Evolutionary conservation across 164 flowering plant species (phyloP), one percentile per base, ranked within the genome.

Genomic region (Akebia trifoliata): DNA sequence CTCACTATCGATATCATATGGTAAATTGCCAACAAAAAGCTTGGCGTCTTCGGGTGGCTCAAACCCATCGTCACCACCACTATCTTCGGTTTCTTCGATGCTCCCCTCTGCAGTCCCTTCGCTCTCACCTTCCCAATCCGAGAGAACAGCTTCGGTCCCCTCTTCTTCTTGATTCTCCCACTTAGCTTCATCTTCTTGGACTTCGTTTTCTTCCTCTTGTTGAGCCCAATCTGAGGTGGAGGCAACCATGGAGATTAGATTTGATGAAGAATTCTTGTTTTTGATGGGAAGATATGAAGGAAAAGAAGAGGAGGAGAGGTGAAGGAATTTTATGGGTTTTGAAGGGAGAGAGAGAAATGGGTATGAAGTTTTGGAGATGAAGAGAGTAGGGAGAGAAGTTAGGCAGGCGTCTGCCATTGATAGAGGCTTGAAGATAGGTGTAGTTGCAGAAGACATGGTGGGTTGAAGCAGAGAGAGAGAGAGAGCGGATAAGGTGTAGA

Each of bases 151-250:
- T 53, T 66, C 60, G 6, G 39, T 47, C 29, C 54, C 74, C 60
- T 56, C 65, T 11, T 11, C 48, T 29, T 50, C 74, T 52, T 59
- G 57, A 49, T 57, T 63, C 55, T 50, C 72, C 65, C 63, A 58
- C 12, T 43, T 36, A 14, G 57, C 43, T 18, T 24, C 71, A 34
- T 38, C 69, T 14, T 62, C 74, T 10, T 26, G 68, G 1, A 53
- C 57, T 34, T 67, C 71, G 51, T 43, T 62, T 17, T 69, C 78
- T 45, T 72, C 79, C 28, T 68, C 82, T 50, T 77, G 78, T 39
- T 64, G 82, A 49, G 90, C 85, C 81, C 81, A 79, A 15, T 72
- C 85, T 3, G 83, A 81, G 56, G 81, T 74, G 48, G 65, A 75
- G 31, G 87, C 80, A 14, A 78, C 77, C 0, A 67, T 56, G 57